phyloP scores from a whole-genome alignment of 495 filamentous ascomycete genomes.

The Apiosordaria backusii region DNA sequence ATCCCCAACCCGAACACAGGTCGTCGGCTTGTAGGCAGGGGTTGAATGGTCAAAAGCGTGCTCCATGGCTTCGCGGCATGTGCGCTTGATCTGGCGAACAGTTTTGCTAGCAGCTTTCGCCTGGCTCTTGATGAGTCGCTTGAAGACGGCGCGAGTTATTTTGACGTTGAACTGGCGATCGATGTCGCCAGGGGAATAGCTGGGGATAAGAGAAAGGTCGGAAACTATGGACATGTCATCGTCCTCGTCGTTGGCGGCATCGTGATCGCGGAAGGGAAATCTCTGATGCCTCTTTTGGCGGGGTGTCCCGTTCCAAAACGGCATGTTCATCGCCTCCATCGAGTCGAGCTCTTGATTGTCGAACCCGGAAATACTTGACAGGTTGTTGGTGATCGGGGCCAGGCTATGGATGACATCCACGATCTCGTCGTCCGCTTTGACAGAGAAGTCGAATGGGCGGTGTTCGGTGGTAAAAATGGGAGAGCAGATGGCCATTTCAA shows the following conservation, averaged over 20 bases:
- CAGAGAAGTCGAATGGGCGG: neutral
- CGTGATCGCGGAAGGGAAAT: neutral
- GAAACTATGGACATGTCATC: slow-evolving; percentile 25
- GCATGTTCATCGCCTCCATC: neutral
- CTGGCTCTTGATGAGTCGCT: slow-evolving; percentile 14
- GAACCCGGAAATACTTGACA: neutral
- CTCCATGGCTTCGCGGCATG: slow-evolving; percentile 13
- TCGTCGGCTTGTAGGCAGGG: slow-evolving; percentile 2
- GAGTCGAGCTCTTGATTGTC: neutral
- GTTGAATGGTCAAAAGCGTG: slow-evolving; percentile 10
- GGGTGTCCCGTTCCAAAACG: neutral
- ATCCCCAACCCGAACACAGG: slow-evolving; percentile 20
- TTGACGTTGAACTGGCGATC: slow-evolving; percentile 13
- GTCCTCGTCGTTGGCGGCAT: neutral
- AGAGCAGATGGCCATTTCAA: neutral
- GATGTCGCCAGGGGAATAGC: slow-evolving; percentile 21
- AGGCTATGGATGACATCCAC: too few relatives aligned
- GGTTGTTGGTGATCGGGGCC: neutral
- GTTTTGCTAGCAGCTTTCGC: slow-evolving; percentile 19
- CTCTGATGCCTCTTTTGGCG: neutral
- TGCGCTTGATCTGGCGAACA: slow-evolving; percentile 13
- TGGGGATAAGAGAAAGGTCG: slow-evolving; percentile 24
- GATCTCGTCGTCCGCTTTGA: neutral
- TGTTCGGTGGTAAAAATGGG: neutral
- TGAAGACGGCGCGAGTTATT: slow-evolving; percentile 12